Percentiles rank a stretch among this genome's conserved stretches.
Evolutionary conservation across 1,139 yeast species (phyloP).

Genomic region (Taiozyma sp.): DNA sequence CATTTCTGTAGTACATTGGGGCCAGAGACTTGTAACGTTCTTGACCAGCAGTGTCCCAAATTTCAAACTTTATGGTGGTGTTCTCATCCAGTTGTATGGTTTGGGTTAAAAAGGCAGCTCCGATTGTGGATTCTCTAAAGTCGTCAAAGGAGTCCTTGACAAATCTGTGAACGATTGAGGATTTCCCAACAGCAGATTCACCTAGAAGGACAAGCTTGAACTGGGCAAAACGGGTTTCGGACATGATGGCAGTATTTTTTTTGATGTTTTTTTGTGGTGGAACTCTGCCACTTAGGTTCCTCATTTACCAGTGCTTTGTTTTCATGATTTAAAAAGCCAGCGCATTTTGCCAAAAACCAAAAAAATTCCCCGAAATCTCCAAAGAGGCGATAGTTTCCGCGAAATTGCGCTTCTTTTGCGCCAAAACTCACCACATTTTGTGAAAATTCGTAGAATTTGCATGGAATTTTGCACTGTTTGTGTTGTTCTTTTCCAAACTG

Average conservation of each 20-base stretch:
- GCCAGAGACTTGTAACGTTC: conserved; percentile 79
- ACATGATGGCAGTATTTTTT: not conserved
- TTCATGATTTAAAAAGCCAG: not conserved
- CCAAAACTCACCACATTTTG: not conserved
- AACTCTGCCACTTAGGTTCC: not conserved
- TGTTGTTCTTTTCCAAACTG: not conserved
- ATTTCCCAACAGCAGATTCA: conserved; percentile 96
- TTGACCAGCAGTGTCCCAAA: conserved; percentile 91
- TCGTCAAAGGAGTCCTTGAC: conserved; percentile 95
- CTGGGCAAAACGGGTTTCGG: conserved; percentile 33
- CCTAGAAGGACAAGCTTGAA: conserved; percentile 86
- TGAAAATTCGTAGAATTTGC: not conserved
- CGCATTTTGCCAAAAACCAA: not conserved
- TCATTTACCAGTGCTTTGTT: not conserved
- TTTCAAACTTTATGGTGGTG: conserved; percentile 69
- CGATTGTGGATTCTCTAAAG: conserved; percentile 91
- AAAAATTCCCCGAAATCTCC: not conserved
- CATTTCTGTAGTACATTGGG: conserved; percentile 83
- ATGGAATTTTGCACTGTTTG: not conserved
- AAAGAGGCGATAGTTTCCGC: not conserved
- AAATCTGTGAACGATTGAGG: conserved; percentile 86
- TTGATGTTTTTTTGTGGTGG: not conserved
- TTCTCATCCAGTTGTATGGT: conserved; percentile 61
- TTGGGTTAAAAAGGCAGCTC: conserved; percentile 96
- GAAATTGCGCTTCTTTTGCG: not conserved